Percentiles rank a stretch among this genome's conserved stretches.
phyloP scores from a whole-genome alignment of 257 asterid species.

The Thymus quinquecostatus region DNA sequence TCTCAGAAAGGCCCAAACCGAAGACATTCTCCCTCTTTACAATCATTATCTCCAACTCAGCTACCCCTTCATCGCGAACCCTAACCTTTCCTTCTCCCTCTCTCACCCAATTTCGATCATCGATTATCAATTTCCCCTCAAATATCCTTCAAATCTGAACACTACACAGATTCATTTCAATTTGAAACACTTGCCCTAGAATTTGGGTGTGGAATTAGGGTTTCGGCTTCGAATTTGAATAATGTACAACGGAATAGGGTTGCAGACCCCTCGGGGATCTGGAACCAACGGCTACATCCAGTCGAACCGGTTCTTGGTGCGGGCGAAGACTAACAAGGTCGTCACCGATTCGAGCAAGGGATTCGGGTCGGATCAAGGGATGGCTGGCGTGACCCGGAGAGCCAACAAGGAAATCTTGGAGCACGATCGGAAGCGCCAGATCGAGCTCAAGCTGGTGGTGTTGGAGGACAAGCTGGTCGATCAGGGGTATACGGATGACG shows the following conservation, averaged over 20 bases:
- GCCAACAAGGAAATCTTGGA: constrained; percentile 78
- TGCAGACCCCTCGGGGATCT: constrained; percentile 88
- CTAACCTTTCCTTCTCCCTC: too few species aligned
- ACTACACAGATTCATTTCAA: neutral
- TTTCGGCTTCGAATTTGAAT: constrained; percentile 25
- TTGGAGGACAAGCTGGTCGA: constrained; percentile 77
- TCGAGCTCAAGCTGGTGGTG: constrained; percentile 72
- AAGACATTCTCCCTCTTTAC: neutral
- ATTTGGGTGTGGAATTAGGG: too few species aligned
- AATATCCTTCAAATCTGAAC: too few species aligned
- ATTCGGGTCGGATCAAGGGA: constrained; percentile 63
- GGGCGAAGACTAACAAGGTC: constrained; percentile 54
- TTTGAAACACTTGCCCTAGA: neutral
- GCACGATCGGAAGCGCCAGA: constrained; percentile 95
- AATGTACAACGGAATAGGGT: constrained; percentile 91
- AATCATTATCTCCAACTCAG: neutral
- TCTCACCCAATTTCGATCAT: neutral
- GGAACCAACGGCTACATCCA: constrained; percentile 94
- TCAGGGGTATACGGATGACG: constrained; percentile 78
- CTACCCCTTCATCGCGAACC: neutral
- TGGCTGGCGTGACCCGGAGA: constrained; percentile 63
- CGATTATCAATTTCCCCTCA: too few species aligned
- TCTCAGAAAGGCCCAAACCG: neutral
- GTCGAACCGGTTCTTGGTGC: constrained; percentile 65
- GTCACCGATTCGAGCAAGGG: constrained; percentile 54